phyloP scores from a whole-genome alignment of 2,329 filamentous ascomycete species.

The Diplodia mutila region DNA sequence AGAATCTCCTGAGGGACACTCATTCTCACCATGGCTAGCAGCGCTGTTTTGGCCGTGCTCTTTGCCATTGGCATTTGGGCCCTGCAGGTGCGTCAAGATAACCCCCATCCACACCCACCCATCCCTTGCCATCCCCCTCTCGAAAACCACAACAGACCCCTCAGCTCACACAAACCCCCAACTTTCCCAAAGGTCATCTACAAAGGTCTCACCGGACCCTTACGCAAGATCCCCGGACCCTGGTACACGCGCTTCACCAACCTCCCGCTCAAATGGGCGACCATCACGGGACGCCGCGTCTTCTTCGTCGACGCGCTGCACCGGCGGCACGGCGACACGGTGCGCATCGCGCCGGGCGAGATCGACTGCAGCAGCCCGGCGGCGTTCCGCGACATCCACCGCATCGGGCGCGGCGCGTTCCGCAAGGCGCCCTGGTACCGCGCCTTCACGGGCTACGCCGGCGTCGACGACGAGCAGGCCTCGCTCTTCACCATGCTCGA shows the following conservation, averaged over 20 bases:
- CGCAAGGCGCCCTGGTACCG: slow-evolving; percentile 3
- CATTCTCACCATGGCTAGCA: neutral
- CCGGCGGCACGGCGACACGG: slow-evolving; percentile 37
- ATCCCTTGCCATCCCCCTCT: no score
- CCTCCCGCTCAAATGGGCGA: slow-evolving; percentile 41
- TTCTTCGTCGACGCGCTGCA: slow-evolving; percentile 46
- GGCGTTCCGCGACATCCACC: slow-evolving; percentile 37
- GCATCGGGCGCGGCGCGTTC: slow-evolving; percentile 35
- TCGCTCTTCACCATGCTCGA: slow-evolving; percentile 46
- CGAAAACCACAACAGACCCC: no score
- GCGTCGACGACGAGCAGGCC: slow-evolving; percentile 26
- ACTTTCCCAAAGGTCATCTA: neutral
- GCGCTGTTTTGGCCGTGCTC: neutral
- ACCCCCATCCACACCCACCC: neutral
- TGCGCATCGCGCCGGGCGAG: slow-evolving; percentile 38
- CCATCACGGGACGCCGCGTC: slow-evolving; percentile 43
- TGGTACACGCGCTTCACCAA: slow-evolving; percentile 41
- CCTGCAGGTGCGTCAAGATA: neutral
- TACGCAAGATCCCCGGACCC: slow-evolving; percentile 37
- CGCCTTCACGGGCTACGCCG: neutral
- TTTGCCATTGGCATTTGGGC: neutral
- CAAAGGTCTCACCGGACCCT: slow-evolving; percentile 24
- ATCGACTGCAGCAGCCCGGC: slow-evolving; percentile 36
- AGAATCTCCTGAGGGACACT: neutral
- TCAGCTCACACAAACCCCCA: neutral